Percentiles rank a stretch among this genome's conserved stretches.
phyloP scores from a whole-genome alignment of 257 asterid species.

The Gardenia jasminoides region DNA sequence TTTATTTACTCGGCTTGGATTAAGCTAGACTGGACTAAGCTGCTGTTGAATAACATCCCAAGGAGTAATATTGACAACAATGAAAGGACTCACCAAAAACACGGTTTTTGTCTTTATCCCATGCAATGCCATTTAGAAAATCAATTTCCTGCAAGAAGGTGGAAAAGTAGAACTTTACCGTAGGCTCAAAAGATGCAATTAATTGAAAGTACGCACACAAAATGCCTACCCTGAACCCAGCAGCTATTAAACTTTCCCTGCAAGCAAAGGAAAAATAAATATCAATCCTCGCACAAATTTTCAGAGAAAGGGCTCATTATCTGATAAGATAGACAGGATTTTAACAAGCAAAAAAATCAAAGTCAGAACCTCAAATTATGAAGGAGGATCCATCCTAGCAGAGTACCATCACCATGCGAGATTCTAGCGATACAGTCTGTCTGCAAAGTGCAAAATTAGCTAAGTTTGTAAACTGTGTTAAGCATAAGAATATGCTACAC shows the following conservation, averaged over 20 bases:
- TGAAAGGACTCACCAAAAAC: constrained; percentile 53
- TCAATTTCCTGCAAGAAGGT: constrained; percentile 56
- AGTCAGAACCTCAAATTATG: constrained; percentile 38
- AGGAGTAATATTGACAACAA: background rate
- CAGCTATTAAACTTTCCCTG: constrained; percentile 53
- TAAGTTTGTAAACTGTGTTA: background rate
- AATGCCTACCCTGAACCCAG: constrained; percentile 53
- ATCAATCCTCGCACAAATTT: background rate
- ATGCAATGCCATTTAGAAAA: constrained; percentile 93
- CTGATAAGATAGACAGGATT: background rate
- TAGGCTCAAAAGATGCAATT: background rate
- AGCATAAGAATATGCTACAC: background rate
- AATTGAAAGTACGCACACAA: background rate
- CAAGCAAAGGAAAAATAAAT: constrained; percentile 15
- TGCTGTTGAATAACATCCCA: background rate
- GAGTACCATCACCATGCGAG: constrained; percentile 56
- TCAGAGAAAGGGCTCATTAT: background rate
- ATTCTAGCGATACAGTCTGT: constrained; percentile 94
- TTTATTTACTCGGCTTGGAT: background rate
- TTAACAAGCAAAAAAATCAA: background rate
- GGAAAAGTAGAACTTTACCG: constrained; percentile 9
- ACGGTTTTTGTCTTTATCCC: constrained; percentile 65
- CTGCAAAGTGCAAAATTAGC: constrained; percentile 33
- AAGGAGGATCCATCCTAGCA: constrained; percentile 85
- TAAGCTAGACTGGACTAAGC: background rate